A percentile compares a stretch with the other conserved stretches of the same genome.
Conservation (phyloP, 345 rosid genomes). For the Kandelia obovata region DNA sequence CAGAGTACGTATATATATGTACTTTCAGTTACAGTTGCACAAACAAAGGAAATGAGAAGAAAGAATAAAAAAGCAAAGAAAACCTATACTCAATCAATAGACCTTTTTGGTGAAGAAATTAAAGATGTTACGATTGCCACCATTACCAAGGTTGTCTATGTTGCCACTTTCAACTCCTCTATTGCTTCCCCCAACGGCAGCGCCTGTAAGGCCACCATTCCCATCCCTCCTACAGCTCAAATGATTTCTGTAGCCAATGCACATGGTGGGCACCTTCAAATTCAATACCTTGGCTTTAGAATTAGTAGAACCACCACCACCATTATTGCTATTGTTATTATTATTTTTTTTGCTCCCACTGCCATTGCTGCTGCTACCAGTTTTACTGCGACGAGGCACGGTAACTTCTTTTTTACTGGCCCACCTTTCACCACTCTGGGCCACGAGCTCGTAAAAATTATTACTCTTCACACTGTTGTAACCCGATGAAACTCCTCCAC, state of each 20-base stretch:
- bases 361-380: neutral
- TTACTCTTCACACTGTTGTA: constrained; percentile 12
- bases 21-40: too few relatives aligned
- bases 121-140: constrained; percentile 28
- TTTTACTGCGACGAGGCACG: constrained; percentile 29
- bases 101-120: constrained; percentile 64
- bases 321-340: too few relatives aligned
- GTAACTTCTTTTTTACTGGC: constrained; percentile 19
- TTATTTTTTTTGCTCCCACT: neutral
- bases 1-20: too few relatives aligned
- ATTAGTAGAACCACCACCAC: neutral
- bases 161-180: neutral
- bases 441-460: neutral
- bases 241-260: constrained; percentile 60
- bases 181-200: neutral
- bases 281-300: constrained; percentile 38
- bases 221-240: constrained; percentile 61
- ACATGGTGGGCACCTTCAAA: constrained; percentile 56
- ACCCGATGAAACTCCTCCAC: neutral
- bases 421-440: constrained; percentile 26
- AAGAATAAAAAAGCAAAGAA: neutral
- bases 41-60: too few relatives aligned
- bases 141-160: neutral
- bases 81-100: constrained; percentile 26
- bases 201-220: neutral